Evolutionary conservation across 225 moss, liverwort and hornwort genomes (phyloP), one percentile per base, ranked within the genome.

Genomic region (Sphagnum tenellum): DNA sequence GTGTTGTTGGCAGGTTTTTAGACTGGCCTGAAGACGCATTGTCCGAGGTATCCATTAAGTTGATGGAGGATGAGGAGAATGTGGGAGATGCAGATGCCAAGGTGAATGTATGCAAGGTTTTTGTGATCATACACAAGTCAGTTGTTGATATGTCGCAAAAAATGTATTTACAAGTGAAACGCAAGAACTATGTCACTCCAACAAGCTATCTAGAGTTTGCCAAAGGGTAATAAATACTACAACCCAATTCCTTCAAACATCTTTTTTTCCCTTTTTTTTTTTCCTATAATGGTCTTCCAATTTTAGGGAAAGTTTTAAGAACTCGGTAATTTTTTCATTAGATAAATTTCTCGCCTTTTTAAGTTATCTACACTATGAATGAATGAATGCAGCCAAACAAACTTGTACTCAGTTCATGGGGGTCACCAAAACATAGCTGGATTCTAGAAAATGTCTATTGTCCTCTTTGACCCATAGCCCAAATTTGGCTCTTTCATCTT

Each of bases 11-110:
- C 60, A 89, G 90, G 90, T 90, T 90, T 73, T 67, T 90, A 4
- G 90, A 90, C 56, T 90, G 90, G 90, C 90, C 90, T 60, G 88
- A 86, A 72, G 90, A 90, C 69, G 90, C 90, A 12, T 75, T 90
- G 14, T 61, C 78, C 63, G 90, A 90, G 74, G 90, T 90, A 3
- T 78, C 90, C 8, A 66, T 81, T 8, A 81, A 88, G 58, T 71
- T 86, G 58, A 64, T 90, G 73, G 76, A 77, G 44, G 76, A 75
- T 45, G 90, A 90, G 61, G 85, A 83, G 45, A 88, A 88, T 60
- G 29, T 80, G 64, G 63, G 85, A 8, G 49, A 62, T 49, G 69
- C 83, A 45, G 83, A 88, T 56, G 75, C 69, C 8, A 77, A 81
- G 68, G 52, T 12, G 47, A 69, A 77, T 51, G 82, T 90, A 10